A percentile compares a stretch with the other conserved stretches of the same genome.
Evolutionary conservation across 768 basidiomycete genomes (phyloP).

Genomic region (Lactifluus echinatus): DNA sequence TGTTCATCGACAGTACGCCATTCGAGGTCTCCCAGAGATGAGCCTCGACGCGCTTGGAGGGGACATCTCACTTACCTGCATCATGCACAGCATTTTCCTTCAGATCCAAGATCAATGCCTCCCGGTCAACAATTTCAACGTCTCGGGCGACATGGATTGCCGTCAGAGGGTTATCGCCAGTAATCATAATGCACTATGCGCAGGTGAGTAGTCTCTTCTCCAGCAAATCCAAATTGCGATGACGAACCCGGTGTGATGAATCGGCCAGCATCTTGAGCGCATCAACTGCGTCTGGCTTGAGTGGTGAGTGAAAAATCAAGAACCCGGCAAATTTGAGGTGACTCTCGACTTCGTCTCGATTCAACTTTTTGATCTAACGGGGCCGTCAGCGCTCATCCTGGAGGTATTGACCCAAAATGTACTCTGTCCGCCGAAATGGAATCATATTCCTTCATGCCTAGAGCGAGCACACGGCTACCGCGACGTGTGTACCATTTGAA

Average conservation of each 20-base stretch:
- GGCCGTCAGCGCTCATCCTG: not conserved
- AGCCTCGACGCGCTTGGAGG: constrained; percentile 9
- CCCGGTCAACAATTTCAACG: constrained; percentile 95
- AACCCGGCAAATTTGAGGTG: constrained; percentile 85
- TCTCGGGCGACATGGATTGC: constrained; percentile 93
- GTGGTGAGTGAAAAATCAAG: constrained; percentile 96
- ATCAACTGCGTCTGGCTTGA: constrained; percentile 88
- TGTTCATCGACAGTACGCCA: constrained; percentile 94
- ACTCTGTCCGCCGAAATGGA: constrained; percentile 64
- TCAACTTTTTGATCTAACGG: constrained; percentile 77
- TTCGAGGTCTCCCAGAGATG: constrained; percentile 48
- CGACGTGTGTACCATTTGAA: constrained; percentile 92
- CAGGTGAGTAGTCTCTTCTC: constrained; percentile 10
- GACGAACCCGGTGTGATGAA: constrained; percentile 87
- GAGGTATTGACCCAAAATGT: constrained; percentile 16
- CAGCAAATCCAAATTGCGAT: not conserved
- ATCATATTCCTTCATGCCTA: constrained; percentile 82
- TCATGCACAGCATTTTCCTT: constrained; percentile 70
- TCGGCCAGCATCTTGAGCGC: constrained; percentile 91
- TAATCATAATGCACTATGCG: constrained; percentile 93
- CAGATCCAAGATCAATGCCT: constrained; percentile 85
- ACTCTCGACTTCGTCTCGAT: constrained; percentile 74
- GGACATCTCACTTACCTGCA: constrained; percentile 39
- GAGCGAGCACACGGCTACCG: constrained; percentile 88
- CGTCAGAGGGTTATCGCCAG: constrained; percentile 96